phyloP scores from a whole-genome alignment of 2,329 filamentous ascomycete species.

The Trichoderma oligosporum region DNA sequence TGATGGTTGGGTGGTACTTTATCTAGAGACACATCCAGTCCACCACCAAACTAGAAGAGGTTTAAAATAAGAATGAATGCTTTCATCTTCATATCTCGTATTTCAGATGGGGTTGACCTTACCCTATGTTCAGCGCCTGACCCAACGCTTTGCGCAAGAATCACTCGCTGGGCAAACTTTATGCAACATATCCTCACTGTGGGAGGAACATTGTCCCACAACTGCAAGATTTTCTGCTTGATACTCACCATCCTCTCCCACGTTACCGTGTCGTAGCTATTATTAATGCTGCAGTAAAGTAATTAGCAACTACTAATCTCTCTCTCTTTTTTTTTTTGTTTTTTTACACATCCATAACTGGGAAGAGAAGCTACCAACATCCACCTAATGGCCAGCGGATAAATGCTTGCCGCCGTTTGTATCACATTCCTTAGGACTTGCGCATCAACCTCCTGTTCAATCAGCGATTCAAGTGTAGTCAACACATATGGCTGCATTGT shows the following conservation, averaged over 20 bases:
- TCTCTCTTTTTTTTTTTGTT: too few species aligned
- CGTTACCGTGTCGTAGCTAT: conserved; percentile 71
- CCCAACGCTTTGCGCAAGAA: conserved; percentile 87
- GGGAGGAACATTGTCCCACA: conserved; percentile 77
- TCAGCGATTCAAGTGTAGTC: conserved; percentile 66
- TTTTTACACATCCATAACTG: background rate
- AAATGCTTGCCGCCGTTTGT: conserved; percentile 86
- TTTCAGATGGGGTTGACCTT: conserved; percentile 35
- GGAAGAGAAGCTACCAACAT: conserved; percentile 66
- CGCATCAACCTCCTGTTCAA: conserved; percentile 72
- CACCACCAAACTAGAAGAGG: conserved; percentile 41
- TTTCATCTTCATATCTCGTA: background rate
- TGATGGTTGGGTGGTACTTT: conserved; percentile 82
- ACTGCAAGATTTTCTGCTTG: conserved; percentile 80
- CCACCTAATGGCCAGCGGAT: conserved; percentile 86
- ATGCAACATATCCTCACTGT: conserved; percentile 89
- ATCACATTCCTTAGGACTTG: conserved; percentile 81
- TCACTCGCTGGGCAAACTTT: conserved; percentile 93
- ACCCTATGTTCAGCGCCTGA: conserved; percentile 78
- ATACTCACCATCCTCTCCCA: conserved; percentile 89
- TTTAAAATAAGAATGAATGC: conserved; percentile 21
- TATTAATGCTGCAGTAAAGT: conserved; percentile 65
- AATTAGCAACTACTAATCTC: conserved; percentile 24
- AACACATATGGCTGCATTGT: conserved; percentile 72
- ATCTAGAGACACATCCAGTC: conserved; percentile 74